Evolutionary conservation across 768 basidiomycete genomes (phyloP), one percentile per base, ranked within the genome.

Genomic region (Tulasnella calospora): DNA sequence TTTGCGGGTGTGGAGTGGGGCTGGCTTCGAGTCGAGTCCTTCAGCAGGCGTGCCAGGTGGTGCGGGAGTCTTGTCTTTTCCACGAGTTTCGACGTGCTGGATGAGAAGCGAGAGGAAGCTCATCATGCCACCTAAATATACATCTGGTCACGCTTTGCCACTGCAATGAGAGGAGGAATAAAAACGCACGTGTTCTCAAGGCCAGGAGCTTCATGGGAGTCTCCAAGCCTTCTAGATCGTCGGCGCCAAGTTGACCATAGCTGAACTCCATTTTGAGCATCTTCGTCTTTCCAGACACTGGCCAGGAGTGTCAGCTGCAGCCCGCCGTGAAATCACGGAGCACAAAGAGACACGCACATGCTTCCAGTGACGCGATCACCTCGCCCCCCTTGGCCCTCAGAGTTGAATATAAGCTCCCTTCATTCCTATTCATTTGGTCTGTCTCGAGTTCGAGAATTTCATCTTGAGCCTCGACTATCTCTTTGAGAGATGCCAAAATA

Each of bases 201-300:
- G 86, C 82, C 51, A 86, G 78, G 0, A 77, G 76, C n/a, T 82
- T 78, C 19, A 87, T 80, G 0, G 86, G 87, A 46, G 83, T 83
- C 19, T 84, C 81, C 30, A 88, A 80, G n/a, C 75, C 81, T 46
- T 81, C 83, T 19, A 87, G 81, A 79, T 88, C 87, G 38, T 86
- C 85, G 30, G 57, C 75, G 23, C 41, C 41, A 17, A 76, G 55
- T 57, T 76, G 75, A 21, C 75, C 75, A 40, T 76, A 76, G 19
- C 35, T 76, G 55, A 76, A 76, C 75, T 76, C 75, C 36, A 61
- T 61, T 23, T 76, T 46, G 67, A 76, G 75, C 75, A 76, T 76
- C 9, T 33, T 33, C 23, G 75, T 67, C 41, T 76, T 76, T 51
- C 21, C 55, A 13, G 75, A 69, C 38, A 76, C 75, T 76, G 38